These are phyloP conservation scores for Pichia manshurica DNA, from an alignment of 805 yeast species.

Conservation along the genomic window DNA sequence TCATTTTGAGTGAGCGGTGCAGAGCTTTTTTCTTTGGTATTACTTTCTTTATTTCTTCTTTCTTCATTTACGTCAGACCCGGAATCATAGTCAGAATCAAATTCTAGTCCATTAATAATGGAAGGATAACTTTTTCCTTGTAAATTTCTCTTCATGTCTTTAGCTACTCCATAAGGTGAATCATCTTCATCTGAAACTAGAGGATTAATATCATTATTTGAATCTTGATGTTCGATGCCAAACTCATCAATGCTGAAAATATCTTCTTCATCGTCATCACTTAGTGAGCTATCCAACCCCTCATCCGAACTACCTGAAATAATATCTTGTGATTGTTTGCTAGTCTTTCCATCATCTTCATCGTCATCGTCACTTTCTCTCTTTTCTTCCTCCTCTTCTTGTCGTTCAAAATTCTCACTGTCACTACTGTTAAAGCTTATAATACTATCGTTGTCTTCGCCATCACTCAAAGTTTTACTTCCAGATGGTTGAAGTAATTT, in stretches of 20 bases:
- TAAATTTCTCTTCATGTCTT: slow-evolving; percentile 4
- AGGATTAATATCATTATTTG: neutral
- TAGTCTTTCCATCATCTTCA: neutral
- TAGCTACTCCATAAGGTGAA: no score
- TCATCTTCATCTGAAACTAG: slow-evolving; percentile 2
- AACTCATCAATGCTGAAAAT: no score
- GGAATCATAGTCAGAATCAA: neutral
- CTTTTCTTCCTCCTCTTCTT: no score
- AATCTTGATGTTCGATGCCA: neutral
- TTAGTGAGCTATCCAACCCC: neutral
- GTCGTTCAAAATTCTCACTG: neutral
- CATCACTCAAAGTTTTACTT: neutral
- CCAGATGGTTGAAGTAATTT: neutral
- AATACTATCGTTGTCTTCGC: neutral
- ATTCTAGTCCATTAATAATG: no score
- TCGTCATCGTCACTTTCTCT: slow-evolving; percentile 2
- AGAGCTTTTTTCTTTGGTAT: neutral
- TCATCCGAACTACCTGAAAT: neutral
- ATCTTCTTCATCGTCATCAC: no score
- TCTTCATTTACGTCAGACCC: neutral
- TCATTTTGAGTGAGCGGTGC: neutral
- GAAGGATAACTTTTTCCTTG: neutral
- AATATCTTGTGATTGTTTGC: neutral
- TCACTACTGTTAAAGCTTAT: slow-evolving; percentile 3
- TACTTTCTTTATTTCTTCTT: no score